Evolutionary conservation across 148 eudicot genomes (phyloP).

Genomic region (Diospyros kaki): DNA sequence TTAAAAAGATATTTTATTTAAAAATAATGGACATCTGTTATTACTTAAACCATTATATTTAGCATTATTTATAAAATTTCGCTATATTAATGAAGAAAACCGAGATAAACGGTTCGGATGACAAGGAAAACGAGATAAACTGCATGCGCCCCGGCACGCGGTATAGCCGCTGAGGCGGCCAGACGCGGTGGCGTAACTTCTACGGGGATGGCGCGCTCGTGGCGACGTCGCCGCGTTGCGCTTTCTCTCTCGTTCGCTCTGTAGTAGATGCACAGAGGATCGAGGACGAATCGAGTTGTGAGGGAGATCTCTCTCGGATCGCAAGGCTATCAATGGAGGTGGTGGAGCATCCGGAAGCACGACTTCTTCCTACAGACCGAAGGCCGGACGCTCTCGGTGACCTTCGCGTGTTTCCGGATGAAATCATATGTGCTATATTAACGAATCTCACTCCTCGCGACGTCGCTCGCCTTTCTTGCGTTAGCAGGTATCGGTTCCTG

Average conservation of each 20-base stretch:
- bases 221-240: neutral
- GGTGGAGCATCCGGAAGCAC: constrained; percentile 18
- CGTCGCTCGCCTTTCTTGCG: constrained; percentile 81
- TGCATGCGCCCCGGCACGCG: too few species aligned
- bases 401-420: constrained; percentile 69
- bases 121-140: too few species aligned
- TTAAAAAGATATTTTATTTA: too few species aligned
- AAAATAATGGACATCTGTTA: too few species aligned
- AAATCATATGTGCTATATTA: constrained; percentile 49
- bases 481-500: constrained; percentile 61
- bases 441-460: constrained; percentile 57
- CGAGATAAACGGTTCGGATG: too few species aligned
- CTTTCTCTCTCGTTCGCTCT: constrained; percentile 9
- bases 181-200: constrained; percentile 8
- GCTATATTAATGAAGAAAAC: too few species aligned
- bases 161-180: neutral
- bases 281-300: neutral
- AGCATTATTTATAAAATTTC: too few species aligned
- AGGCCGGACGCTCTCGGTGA: constrained; percentile 69
- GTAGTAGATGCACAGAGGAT: neutral
- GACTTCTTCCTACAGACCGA: constrained; percentile 42
- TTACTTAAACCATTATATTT: too few species aligned
- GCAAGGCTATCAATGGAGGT: constrained; percentile 24
- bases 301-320: neutral
- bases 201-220: constrained; percentile 3